Conservation (phyloP, 345 rosid species). For the Turritis glabra region DNA sequence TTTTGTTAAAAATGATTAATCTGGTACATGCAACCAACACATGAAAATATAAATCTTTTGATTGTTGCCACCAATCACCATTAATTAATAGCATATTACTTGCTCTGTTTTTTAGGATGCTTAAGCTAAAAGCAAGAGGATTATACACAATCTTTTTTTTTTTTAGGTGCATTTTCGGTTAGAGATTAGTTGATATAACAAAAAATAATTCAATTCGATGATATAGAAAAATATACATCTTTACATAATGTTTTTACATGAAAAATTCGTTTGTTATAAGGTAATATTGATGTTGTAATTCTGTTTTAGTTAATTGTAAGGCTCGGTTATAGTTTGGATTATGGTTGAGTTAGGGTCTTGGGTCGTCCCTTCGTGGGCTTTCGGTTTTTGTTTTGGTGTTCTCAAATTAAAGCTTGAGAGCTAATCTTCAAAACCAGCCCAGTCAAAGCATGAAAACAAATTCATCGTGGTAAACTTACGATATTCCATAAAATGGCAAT, state of each 20-base stretch:
- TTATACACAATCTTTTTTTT: not conserved
- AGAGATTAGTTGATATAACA: too few relatives aligned
- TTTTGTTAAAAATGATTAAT: too few relatives aligned
- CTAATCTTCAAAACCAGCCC: not conserved
- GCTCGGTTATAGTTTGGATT: not conserved
- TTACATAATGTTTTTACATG: too few relatives aligned
- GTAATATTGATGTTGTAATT: too few relatives aligned
- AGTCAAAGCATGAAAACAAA: not conserved
- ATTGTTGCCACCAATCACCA: not conserved
- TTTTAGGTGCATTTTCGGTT: too few relatives aligned
- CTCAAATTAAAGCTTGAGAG: not conserved
- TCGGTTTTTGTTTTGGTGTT: not conserved
- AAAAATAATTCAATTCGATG: too few relatives aligned
- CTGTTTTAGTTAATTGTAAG: not conserved
- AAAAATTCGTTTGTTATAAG: too few relatives aligned
- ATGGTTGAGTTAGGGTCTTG: not conserved
- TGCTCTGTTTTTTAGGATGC: not conserved
- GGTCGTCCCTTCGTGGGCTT: not conserved
- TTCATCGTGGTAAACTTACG: not conserved
- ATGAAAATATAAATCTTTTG: not conserved
- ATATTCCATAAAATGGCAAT: not conserved
- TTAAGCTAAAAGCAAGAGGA: not conserved
- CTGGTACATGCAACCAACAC: not conserved
- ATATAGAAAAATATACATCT: too few relatives aligned
- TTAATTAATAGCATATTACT: not conserved